Evolutionary conservation across 148 eudicot genomes (phyloP).

Genomic region (Oxyria digyna): DNA sequence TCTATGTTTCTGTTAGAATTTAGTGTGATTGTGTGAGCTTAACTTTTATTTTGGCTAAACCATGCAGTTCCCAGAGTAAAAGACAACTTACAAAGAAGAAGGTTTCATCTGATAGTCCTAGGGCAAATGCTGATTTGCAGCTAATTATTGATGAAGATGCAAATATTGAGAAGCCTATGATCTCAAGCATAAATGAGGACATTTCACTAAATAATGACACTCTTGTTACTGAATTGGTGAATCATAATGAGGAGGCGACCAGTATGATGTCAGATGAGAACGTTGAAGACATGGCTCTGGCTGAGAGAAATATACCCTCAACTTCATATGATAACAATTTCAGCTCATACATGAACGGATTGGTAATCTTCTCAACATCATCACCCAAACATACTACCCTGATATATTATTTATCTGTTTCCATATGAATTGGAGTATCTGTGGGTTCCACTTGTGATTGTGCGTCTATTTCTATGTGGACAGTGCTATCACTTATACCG

Average conservation of each 20-base stretch:
- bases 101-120: slow-evolving; percentile 24
- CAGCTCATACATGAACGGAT: not conserved
- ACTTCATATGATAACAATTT: slow-evolving; percentile 4
- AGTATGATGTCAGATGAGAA: slow-evolving; percentile 8
- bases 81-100: slow-evolving; percentile 57
- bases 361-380: slow-evolving; percentile 12
- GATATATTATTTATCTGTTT: not conserved
- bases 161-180: slow-evolving; percentile 25
- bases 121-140: slow-evolving; percentile 29
- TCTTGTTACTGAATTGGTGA: slow-evolving; percentile 12
- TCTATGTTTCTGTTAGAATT: not conserved
- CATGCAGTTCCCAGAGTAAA: slow-evolving; percentile 57
- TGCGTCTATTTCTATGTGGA: not conserved
- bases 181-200: slow-evolving; percentile 17
- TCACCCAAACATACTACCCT: not conserved
- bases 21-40: not conserved
- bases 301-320: slow-evolving; percentile 1
- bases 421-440: not conserved
- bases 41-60: slow-evolving; percentile 1
- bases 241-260: slow-evolving; percentile 13
- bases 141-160: slow-evolving; percentile 23
- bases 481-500: not conserved
- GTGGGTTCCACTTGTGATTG: not conserved
- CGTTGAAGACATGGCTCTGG: not conserved
- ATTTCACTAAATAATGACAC: slow-evolving; percentile 11